Base-by-base conservation (phyloP, 345 rosid species). In the Lenwebbia sp. region DNA sequence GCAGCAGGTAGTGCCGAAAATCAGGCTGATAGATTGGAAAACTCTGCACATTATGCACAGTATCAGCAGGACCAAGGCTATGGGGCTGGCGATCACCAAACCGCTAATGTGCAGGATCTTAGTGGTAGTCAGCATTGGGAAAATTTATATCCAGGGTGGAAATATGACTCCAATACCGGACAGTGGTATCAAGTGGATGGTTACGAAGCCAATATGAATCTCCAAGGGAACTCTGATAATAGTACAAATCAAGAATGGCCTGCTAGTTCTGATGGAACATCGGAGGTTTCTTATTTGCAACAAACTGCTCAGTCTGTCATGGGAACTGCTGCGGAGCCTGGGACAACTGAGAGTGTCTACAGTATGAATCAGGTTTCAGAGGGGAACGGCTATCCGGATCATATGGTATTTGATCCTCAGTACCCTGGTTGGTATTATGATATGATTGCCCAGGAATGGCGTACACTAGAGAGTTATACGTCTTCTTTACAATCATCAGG, bases 391-490 rank as follows among this genome's bases (percentile, higher is more conserved):
- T 94, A 96, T 88, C 98, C 99, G 10, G 97, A 94, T 82, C 96
- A 95, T 88, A 96, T 98, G 96, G 86, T 90, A 75, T 98, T 96
- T 92, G 97, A 98, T 87, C 92, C 95, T 14, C 99, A 94, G 76
- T 95, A 93, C 88, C 99, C 99, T 55, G 99, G 96, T 87, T 98
- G 98, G 98, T 98, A 96, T 91, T 96, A 91, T 88, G 96, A 96
- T 83, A 91, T 92, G 58, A 88, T 93, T 90, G 89, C 89, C 47
- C 93, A 91, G 90, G 95, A 94, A 84, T 98, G 99, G 99, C 89
- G 85, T 84, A 25, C 94, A 14, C 84, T 95, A 82, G 99, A 98
- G 65, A 93, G 92, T 92, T 94, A 93, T 88, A 91, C 92, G 86
- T 88, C 96, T 86, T 83, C 94, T 82, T 76, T 86, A 85, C 94